Evolutionary conservation across 1,284 basidiomycete genomes (phyloP).

Genomic region (Ceratobasidium sp.): DNA sequence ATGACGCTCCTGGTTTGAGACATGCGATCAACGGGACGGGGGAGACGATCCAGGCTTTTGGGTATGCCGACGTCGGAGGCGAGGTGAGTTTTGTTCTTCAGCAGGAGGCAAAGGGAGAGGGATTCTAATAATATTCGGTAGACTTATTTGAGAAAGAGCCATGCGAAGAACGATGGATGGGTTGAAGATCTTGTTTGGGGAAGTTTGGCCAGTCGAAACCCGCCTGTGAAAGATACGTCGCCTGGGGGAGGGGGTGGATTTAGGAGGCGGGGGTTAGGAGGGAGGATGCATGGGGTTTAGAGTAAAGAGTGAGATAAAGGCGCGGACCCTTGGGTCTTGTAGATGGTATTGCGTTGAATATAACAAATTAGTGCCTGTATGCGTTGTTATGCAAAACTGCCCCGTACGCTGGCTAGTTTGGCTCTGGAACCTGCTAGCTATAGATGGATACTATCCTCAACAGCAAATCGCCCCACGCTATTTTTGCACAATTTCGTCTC

Average conservation of each 20-base stretch:
- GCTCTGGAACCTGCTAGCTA: too few relatives aligned
- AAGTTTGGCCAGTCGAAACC: constrained; percentile 56
- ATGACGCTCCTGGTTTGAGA: constrained; percentile 58
- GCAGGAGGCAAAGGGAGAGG: too few relatives aligned
- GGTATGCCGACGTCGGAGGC: constrained; percentile 48
- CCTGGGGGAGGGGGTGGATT: constrained; percentile 32
- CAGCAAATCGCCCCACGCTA: too few relatives aligned
- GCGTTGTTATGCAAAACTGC: too few relatives aligned
- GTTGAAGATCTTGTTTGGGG: constrained; percentile 60
- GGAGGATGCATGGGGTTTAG: background rate
- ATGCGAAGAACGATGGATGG: constrained; percentile 60
- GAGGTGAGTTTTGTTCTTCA: constrained; percentile 35
- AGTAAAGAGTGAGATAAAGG: background rate
- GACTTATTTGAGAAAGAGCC: constrained; percentile 58
- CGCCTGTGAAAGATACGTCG: constrained; percentile 50
- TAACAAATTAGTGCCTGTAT: too few relatives aligned
- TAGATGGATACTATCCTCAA: too few relatives aligned
- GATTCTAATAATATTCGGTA: constrained; percentile 53
- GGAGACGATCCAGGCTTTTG: constrained; percentile 58
- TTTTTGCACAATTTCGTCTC: too few relatives aligned
- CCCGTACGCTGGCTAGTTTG: too few relatives aligned
- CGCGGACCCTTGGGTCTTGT: too few relatives aligned
- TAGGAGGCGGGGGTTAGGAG: constrained; percentile 18
- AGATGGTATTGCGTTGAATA: too few relatives aligned
- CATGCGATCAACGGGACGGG: constrained; percentile 61